These are phyloP conservation scores for Candida manassasensis DNA, from an alignment of 805 yeast species.

Conservation along the genomic window DNA sequence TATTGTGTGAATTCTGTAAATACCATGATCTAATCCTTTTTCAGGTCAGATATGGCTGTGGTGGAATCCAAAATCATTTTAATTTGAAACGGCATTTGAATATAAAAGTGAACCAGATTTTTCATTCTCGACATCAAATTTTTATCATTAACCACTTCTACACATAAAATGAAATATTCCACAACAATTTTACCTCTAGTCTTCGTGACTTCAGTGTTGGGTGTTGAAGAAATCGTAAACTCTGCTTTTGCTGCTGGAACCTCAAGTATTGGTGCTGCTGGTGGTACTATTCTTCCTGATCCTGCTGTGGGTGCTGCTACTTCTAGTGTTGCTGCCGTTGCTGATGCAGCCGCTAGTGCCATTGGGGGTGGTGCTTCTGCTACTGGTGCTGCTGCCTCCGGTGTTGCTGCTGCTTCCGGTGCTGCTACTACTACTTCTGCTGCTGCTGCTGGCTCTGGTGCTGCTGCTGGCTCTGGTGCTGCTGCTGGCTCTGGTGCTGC, in stretches of 20 bases:
- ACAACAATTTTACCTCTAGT: constrained; percentile 8
- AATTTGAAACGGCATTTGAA: too few species aligned
- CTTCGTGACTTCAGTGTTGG: constrained; percentile 11
- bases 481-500: neutral
- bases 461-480: neutral
- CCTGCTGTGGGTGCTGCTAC: constrained; percentile 4
- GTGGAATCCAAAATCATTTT: too few species aligned
- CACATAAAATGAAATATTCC: constrained; percentile 4
- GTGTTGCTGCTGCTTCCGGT: constrained; percentile 4
- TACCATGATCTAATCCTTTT: too few species aligned
- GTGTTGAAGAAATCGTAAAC: too few species aligned
- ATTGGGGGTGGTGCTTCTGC: constrained; percentile 6
- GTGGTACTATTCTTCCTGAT: constrained; percentile 6
- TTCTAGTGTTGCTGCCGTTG: constrained; percentile 1
- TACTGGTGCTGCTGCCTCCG: constrained; percentile 5
- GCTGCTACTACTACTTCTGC: constrained; percentile 7
- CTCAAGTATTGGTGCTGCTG: constrained; percentile 6
- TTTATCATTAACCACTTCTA: too few species aligned
- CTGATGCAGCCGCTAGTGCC: constrained; percentile 5
- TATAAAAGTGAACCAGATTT: too few species aligned
- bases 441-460: constrained; percentile 7
- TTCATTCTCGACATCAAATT: too few species aligned
- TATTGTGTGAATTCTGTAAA: too few species aligned
- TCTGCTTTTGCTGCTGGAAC: constrained; percentile 1
- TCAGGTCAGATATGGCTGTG: too few species aligned